These are phyloP conservation scores for Ophioceras dolichostomum DNA, from an alignment of 2,329 filamentous ascomycete genomes.

Conservation along the genomic window DNA sequence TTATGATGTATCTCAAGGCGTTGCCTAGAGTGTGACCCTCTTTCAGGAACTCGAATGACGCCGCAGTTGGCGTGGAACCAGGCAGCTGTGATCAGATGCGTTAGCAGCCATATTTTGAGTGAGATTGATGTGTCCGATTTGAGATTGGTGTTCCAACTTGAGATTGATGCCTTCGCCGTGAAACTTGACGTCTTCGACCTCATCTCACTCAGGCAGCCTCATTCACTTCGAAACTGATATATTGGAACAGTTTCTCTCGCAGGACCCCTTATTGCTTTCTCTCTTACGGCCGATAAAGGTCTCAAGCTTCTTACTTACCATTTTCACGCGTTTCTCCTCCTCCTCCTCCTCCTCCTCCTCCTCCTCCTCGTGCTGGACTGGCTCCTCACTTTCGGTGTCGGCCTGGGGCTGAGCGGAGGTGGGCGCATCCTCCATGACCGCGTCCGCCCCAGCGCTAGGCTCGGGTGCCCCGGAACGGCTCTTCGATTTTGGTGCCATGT, in stretches of 20 bases:
- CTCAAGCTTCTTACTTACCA: no score
- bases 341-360: slow-evolving; percentile 33
- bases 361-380: slow-evolving; percentile 16
- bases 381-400: slow-evolving; percentile 15
- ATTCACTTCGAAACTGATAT: no score
- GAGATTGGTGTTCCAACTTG: no score
- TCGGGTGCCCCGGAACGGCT: slow-evolving; percentile 12
- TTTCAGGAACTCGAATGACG: slow-evolving; percentile 86
- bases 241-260: no score
- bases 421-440: slow-evolving; percentile 31
- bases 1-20: slow-evolving; percentile 85
- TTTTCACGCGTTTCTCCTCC: slow-evolving; percentile 44
- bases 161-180: no score
- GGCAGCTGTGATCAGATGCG: slow-evolving; percentile 47
- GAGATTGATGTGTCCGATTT: no score
- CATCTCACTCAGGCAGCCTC: no score
- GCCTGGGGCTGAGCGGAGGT: slow-evolving; percentile 22
- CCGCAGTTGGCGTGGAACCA: slow-evolving; percentile 74
- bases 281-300: no score
- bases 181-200: no score
- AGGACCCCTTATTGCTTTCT: no score
- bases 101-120: no score
- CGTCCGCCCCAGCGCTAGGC: slow-evolving; percentile 13
- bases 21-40: slow-evolving; percentile 96
- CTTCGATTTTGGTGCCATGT: slow-evolving; percentile 28